phyloP scores from a whole-genome alignment of 2,329 filamentous ascomycete genomes.

The Ceratocystis cacaofunesta region DNA sequence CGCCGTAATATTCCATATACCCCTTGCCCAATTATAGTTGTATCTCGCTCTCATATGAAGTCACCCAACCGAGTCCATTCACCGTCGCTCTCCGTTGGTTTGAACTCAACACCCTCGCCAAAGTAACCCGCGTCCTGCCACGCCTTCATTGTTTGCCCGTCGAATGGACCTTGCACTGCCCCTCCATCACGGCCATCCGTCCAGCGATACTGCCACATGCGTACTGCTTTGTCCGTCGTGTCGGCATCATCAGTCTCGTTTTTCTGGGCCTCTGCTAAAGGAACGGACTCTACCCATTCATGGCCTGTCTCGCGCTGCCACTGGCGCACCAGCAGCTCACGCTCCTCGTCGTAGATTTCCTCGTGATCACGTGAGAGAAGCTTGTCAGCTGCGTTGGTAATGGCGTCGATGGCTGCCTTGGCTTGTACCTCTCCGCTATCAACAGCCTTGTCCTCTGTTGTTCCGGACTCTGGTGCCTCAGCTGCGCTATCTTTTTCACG shows the following conservation, averaged over 20 bases:
- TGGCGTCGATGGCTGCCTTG: conserved; percentile 59
- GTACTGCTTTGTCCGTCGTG: conserved; percentile 19
- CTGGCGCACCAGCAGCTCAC: conserved; percentile 69
- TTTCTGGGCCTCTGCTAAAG: conserved; percentile 21
- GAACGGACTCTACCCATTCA: conserved; percentile 46
- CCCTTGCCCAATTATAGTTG: background rate
- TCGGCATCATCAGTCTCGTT: conserved; percentile 11
- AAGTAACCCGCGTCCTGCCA: conserved; percentile 94
- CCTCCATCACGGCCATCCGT: conserved; percentile 70
- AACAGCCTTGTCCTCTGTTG: conserved; percentile 53
- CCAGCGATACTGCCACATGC: conserved; percentile 86
- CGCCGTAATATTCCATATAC: background rate
- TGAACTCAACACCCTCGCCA: conserved; percentile 72
- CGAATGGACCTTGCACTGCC: conserved; percentile 68
- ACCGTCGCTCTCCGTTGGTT: conserved; percentile 38
- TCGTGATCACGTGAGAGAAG: conserved; percentile 67
- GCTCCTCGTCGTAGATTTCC: conserved; percentile 83
- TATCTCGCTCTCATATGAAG: conserved; percentile 25
- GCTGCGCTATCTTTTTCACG: conserved; percentile 34
- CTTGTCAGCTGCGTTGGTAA: conserved; percentile 82
- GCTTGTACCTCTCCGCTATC: conserved; percentile 56
- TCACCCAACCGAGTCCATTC: conserved; percentile 37
- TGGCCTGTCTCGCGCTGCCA: conserved; percentile 78
- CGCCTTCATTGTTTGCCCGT: conserved; percentile 68
- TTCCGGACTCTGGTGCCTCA: conserved; percentile 37